Conservation (phyloP, 345 rosid genomes). For the Geranium rotundifolium region DNA sequence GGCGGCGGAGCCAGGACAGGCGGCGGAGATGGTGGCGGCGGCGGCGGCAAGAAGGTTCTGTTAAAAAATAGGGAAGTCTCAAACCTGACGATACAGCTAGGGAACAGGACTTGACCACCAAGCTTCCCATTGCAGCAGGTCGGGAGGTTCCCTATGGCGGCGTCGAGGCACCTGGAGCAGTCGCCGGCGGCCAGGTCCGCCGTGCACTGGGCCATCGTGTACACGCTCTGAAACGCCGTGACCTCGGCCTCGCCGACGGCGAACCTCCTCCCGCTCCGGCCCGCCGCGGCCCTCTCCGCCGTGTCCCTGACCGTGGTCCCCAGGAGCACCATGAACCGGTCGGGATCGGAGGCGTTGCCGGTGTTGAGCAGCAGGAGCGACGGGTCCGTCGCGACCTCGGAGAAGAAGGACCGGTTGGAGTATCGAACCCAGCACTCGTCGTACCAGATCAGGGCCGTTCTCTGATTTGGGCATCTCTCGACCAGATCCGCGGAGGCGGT, state of each 20-base stretch:
- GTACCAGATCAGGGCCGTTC: slow-evolving; percentile 11
- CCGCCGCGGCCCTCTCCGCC: not conserved
- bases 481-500: slow-evolving; percentile 8
- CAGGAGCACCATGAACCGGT: slow-evolving; percentile 1
- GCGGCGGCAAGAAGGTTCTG: too few species aligned
- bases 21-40: too few species aligned
- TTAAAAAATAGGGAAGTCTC: too few species aligned
- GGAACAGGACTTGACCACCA: slow-evolving; percentile 9
- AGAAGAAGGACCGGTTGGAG: slow-evolving; percentile 19
- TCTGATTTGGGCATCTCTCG: too few species aligned
- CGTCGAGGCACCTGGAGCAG: slow-evolving; percentile 14
- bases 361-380: not conserved
- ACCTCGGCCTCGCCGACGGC: not conserved
- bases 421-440: slow-evolving; percentile 34
- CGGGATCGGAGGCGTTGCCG: slow-evolving; percentile 8
- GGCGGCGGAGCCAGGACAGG: too few species aligned
- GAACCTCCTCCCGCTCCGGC: not conserved
- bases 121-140: not conserved
- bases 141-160: slow-evolving; percentile 1
- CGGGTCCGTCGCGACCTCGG: slow-evolving; percentile 9
- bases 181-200: slow-evolving; percentile 5
- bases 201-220: slow-evolving; percentile 19
- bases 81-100: too few species aligned
- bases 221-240: not conserved
- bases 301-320: not conserved